Percentiles rank a stretch among this genome's conserved stretches.
These are phyloP conservation scores for Calonectria pseudoturangicola DNA, from an alignment of 2,329 filamentous ascomycete species.

Conservation along the genomic window DNA sequence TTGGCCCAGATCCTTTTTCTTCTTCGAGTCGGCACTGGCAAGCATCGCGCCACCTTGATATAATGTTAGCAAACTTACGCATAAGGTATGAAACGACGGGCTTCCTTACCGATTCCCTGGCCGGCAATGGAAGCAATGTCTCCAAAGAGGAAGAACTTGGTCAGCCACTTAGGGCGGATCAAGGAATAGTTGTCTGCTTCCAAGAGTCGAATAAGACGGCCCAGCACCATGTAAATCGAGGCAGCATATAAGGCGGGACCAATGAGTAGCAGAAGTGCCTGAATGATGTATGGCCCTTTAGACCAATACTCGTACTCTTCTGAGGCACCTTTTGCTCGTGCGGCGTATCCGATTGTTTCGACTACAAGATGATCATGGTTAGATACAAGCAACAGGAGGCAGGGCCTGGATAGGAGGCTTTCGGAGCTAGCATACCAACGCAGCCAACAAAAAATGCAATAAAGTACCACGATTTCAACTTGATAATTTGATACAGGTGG, in stretches of 20 bases:
- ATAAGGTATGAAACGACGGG: not conserved
- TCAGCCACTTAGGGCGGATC: conserved; percentile 64
- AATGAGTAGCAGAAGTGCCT: conserved; percentile 11
- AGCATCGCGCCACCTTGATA: conserved; percentile 1
- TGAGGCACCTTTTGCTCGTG: conserved; percentile 8
- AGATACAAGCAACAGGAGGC: not conserved
- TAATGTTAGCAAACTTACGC: not conserved
- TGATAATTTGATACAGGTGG: conserved; percentile 62
- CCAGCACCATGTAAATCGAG: conserved; percentile 53
- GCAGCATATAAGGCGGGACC: conserved; percentile 11
- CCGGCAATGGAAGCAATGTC: conserved; percentile 65
- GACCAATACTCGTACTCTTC: conserved; percentile 44
- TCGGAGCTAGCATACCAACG: conserved; percentile 57
- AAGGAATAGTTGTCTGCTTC: conserved; percentile 62
- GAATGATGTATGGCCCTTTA: conserved; percentile 4
- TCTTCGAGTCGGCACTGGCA: not conserved
- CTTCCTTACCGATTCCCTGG: conserved; percentile 43
- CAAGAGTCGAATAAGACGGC: conserved; percentile 58
- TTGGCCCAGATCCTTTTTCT: conserved; percentile 56
- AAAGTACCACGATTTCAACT: conserved; percentile 67
- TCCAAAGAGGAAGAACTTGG: conserved; percentile 68
- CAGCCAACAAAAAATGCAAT: conserved; percentile 69
- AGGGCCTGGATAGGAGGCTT: not conserved
- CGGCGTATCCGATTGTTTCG: conserved; percentile 25
- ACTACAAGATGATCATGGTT: conserved; percentile 1